These are phyloP conservation scores for Lagenaria siceraria DNA, from an alignment of 306 rosid species.

Conservation along the genomic window DNA sequence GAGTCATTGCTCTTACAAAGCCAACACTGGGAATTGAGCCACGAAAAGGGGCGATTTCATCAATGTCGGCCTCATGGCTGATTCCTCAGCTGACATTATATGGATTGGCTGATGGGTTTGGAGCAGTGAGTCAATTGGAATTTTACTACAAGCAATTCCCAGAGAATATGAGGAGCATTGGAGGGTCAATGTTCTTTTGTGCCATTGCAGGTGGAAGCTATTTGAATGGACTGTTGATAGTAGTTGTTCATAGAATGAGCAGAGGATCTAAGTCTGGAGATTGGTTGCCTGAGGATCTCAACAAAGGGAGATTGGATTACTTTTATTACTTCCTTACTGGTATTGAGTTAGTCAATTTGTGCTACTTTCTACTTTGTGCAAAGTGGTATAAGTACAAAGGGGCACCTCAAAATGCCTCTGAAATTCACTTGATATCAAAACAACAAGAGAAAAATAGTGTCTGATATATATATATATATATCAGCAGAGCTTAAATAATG, in stretches of 20 bases:
- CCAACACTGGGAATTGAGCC: slow-evolving; percentile 43
- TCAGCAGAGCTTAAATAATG: background rate
- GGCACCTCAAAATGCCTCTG: slow-evolving; percentile 4
- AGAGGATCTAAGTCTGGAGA: slow-evolving; percentile 30
- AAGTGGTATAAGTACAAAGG: slow-evolving; percentile 63
- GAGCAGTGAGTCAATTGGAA: slow-evolving; percentile 53
- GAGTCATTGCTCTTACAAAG: slow-evolving; percentile 27
- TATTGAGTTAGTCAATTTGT: slow-evolving; percentile 34
- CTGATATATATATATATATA: background rate
- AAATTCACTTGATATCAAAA: slow-evolving; percentile 18
- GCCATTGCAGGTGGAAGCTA: slow-evolving; percentile 58
- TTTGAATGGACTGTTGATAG: slow-evolving; percentile 42
- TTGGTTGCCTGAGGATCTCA: slow-evolving; percentile 84
- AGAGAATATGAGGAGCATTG: slow-evolving; percentile 88
- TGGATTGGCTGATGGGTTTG: slow-evolving; percentile 47
- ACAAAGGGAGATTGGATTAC: slow-evolving; percentile 69
- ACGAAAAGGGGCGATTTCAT: slow-evolving; percentile 59
- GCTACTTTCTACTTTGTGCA: slow-evolving; percentile 46
- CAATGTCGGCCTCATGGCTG: slow-evolving; percentile 64
- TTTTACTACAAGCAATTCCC: slow-evolving; percentile 82
- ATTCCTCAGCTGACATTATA: slow-evolving; percentile 53
- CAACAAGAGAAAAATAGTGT: slow-evolving; percentile 18
- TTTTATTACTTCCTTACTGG: slow-evolving; percentile 50
- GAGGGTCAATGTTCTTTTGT: slow-evolving; percentile 51
- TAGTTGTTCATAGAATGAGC: slow-evolving; percentile 33